Base-by-base conservation (phyloP, 352 stramenopile species). In the Phytophthora parvispora region DNA sequence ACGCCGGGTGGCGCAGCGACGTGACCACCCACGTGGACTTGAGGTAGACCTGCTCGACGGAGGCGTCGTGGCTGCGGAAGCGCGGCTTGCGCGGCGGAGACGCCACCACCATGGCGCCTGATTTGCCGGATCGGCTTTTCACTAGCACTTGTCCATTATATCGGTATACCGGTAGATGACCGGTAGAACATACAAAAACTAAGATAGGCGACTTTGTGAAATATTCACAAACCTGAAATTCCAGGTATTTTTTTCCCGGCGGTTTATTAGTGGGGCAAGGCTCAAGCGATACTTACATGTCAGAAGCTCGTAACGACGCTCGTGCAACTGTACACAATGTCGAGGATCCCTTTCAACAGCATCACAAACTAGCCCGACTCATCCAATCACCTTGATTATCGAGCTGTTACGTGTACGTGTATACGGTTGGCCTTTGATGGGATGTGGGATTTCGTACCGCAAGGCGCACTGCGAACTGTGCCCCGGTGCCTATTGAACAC, bases 1-100 rank as follows among this genome's bases (percentile, higher is more conserved):
- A 64, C 2, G 42, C 24, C 18, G 80, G 79, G 51, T 87, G 72
- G 1, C 81, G 83, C 22, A 90, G 68, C 62, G 78, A 74, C n/a
- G 60, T 58, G 29, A 77, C 40, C 24, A 74, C 64, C 83, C 83
- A 89, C 16, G 51, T 62, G 36, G 55, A 74, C 75, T 80, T 71
- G 31, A 85, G 75, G 15, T 72, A 77, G 15, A 83, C 67, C 12
- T 71, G 49, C 20, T 70, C 10, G 12, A 6, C 49, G 20, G 48
- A 51, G 12, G 28, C 24, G 10, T 55, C 60, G n/a, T 61, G 38
- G 42, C 49, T 67, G 22, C 25, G 31, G 42, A 48, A 55, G 22
- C 54, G 60, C 47, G 34, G 16, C 48, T 71, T 75, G 40, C 34
- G 22, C 20, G 42, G 20, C 16, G 42, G 40, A 8, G 52, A 55